These are phyloP conservation scores for Platismatia glauca DNA, from an alignment of 495 filamentous ascomycete species.

Conservation along the genomic window DNA sequence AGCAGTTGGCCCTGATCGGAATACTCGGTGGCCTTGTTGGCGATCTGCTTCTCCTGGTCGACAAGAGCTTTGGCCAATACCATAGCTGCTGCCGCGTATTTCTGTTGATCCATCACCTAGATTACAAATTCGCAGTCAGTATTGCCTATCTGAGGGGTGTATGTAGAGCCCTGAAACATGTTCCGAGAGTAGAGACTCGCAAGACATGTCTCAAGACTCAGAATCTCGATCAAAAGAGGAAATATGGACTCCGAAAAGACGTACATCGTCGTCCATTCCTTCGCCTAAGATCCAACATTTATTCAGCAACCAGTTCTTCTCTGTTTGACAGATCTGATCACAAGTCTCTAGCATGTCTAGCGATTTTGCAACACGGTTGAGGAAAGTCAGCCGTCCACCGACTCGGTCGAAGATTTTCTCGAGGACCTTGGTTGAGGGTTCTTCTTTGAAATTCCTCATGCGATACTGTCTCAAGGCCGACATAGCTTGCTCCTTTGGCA, in stretches of 20 bases:
- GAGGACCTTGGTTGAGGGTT: conserved; percentile 43
- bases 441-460: conserved; percentile 56
- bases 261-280: conserved; percentile 97
- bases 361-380: conserved; percentile 79
- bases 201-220: too few species aligned
- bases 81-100: conserved; percentile 88
- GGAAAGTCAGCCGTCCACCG: conserved; percentile 76
- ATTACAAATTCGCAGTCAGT: too few species aligned
- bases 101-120: conserved; percentile 99
- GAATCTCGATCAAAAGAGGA: too few species aligned
- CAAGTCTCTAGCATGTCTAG: conserved; percentile 69
- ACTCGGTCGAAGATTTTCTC: conserved; percentile 74
- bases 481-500: conserved; percentile 69
- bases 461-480: conserved; percentile 68
- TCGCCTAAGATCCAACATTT: conserved; percentile 86
- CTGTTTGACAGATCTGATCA: conserved; percentile 64
- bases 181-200: too few species aligned
- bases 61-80: conserved; percentile 86
- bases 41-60: conserved; percentile 62
- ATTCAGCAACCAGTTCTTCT: conserved; percentile 92
- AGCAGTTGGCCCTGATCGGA: conserved; percentile 62
- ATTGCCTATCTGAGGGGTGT: too few species aligned
- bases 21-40: conserved; percentile 44
- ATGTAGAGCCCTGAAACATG: too few species aligned
- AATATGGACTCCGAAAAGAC: too few species aligned